Evolutionary conservation across 1,139 yeast species (phyloP).

Genomic region (Geotrichum reessii): DNA sequence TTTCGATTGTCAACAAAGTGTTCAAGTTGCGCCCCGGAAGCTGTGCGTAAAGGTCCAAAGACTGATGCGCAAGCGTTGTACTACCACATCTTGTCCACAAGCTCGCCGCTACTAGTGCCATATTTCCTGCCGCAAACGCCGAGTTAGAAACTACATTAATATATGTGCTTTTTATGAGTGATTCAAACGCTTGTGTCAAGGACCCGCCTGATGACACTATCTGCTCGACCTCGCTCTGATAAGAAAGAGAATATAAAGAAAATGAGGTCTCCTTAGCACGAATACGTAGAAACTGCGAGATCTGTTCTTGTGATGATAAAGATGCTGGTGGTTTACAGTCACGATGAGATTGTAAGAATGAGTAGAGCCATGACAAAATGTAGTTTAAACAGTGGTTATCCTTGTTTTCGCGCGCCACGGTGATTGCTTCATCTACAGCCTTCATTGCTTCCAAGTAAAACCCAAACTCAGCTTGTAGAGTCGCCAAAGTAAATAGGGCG

Average conservation of each 20-base stretch:
- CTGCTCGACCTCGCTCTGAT: conserved; percentile 54
- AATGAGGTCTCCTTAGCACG: conserved; percentile 52
- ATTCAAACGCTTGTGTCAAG: conserved; percentile 45
- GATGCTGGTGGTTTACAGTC: conserved; percentile 31
- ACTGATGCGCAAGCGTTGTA: conserved; percentile 22
- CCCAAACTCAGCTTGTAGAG: conserved; percentile 70
- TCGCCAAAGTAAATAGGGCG: conserved; percentile 73
- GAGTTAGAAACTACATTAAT: conserved; percentile 42
- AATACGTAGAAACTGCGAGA: conserved; percentile 55
- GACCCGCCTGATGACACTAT: conserved; percentile 48
- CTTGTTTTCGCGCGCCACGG: conserved; percentile 81
- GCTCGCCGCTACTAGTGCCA: conserved; percentile 30
- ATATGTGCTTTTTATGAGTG: conserved; percentile 49
- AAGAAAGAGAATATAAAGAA: conserved; percentile 51
- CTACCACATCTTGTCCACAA: conserved; percentile 30
- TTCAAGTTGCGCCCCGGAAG: conserved; percentile 13
- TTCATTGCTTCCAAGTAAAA: conserved; percentile 69
- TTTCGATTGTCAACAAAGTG: conserved; percentile 19
- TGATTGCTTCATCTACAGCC: conserved; percentile 81
- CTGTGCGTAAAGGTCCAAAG: conserved; percentile 20
- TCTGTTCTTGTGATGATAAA: conserved; percentile 47
- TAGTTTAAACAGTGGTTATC: conserved; percentile 70
- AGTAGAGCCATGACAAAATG: conserved; percentile 73
- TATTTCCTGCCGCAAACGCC: conserved; percentile 25
- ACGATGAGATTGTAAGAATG: conserved; percentile 65